Base-by-base conservation (phyloP, 1,284 basidiomycete genomes). In the Clitocybe nebularis region DNA sequence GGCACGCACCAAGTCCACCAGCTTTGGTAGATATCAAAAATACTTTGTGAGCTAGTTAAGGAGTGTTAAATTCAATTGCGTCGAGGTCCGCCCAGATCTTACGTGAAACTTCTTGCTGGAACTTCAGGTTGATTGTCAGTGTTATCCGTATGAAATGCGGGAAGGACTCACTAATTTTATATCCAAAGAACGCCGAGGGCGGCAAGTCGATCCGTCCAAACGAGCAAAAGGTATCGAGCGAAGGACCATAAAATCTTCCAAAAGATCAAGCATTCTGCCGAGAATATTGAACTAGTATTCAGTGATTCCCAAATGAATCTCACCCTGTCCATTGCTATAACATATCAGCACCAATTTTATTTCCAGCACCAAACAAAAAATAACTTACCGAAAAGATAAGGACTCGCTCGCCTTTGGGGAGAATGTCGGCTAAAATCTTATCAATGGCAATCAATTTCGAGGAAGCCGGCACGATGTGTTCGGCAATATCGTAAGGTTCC, bases 21-120 rank as follows among this genome's bases (percentile, higher is more conserved):
- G 91, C 91, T 46, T 84, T 78, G 0, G 91, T 93, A 5, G 89
- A 90, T 5, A 93, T 75, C 34, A 93, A 64, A 65, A 84, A 91
- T 4, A 89, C 85, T 55, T 89, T 77, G 51, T 87, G 86, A 0
- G 87, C 89, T 63, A 17, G 6, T 17, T 17, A 9, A n/a, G 7
- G 17, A 17, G 7, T 3, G 21, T 34, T 4, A 17, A 3, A 22
- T n/a, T 33, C 19, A 34, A 24, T 6, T 7, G n/a, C 17, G 25
- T n/a, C 4, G 4, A 9, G 13, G 5, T 11, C 29, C 5, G 25
- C 10, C 30, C 10, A 28, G 36, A 11, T 53, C 68, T 48, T 57
- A 78, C 76, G 70, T 1, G 75, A 79, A 8, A 68, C 60, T 36
- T 78, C 73, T 52, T 74, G 70, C 55, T 82, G 79, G 52, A 82